Conservation (phyloP, 176 grass and related monocot genomes). For the Stipa capillata region DNA sequence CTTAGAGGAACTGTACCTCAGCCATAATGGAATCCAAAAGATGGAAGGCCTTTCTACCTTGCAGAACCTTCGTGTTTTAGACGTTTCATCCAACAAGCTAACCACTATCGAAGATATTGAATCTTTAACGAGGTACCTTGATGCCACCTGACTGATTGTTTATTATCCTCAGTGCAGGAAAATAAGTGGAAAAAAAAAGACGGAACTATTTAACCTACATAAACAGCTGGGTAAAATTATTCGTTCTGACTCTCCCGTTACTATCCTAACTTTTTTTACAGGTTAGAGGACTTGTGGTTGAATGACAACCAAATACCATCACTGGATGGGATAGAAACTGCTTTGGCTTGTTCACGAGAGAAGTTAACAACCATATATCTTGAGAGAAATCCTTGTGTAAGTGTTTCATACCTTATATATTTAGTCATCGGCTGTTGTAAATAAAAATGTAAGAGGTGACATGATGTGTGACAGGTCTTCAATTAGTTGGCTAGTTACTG, state of each 20-base stretch:
- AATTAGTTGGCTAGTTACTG: neutral
- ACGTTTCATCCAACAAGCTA: constrained; percentile 95
- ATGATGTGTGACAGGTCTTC: neutral
- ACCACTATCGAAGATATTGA: constrained; percentile 57
- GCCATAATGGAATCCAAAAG: constrained; percentile 94
- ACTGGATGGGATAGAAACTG: constrained; percentile 55
- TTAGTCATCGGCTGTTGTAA: neutral
- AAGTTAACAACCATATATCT: constrained; percentile 89
- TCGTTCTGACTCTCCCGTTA: constrained; percentile 7
- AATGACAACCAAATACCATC: constrained; percentile 98
- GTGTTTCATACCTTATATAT: constrained; percentile 17
- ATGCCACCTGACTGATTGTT: neutral
- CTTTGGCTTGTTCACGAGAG: constrained; percentile 60
- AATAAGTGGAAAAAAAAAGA: neutral
- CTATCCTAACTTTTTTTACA: constrained; percentile 16
- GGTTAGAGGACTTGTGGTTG: constrained; percentile 94
- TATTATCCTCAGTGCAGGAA: neutral
- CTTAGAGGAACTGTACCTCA: constrained; percentile 89
- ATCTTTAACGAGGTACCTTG: constrained; percentile 58
- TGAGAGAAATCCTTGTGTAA: constrained; percentile 90
- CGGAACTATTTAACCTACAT: neutral
- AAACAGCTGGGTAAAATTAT: neutral
- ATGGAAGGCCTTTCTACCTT: constrained; percentile 87
- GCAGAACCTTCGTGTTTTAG: constrained; percentile 74
- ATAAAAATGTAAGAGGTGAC: neutral